Evolutionary conservation across 768 basidiomycete genomes (phyloP), one percentile per base, ranked within the genome.

Genomic region (Pulveroboletus sp.): DNA sequence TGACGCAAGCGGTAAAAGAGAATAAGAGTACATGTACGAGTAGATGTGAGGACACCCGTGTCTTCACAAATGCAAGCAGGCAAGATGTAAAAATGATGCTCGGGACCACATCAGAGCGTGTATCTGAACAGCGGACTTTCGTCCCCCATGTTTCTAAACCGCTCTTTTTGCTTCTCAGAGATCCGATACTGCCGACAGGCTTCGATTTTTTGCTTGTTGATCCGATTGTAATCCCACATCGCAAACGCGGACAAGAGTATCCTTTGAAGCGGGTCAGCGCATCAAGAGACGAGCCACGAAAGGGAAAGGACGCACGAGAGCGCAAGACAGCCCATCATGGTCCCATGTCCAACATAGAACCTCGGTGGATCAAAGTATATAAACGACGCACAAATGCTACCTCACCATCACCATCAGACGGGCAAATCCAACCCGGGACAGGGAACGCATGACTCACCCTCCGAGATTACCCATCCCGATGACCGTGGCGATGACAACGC

Each of bases 71-170:
- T n/a, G n/a, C n/a, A n/a, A n/a, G n/a, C n/a, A n/a, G n/a, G n/a
- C n/a, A n/a, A n/a, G n/a, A n/a, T n/a, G n/a, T n/a, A n/a, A n/a
- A n/a, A n/a, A n/a, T n/a, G n/a, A n/a, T n/a, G n/a, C n/a, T 27
- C 9, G 25, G 9, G 12, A 9, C 21, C 7, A 19, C 21, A 24
- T 35, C 23, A 46, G 25, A 46, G 45, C 16, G 37, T 39, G 45
- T 46, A 46, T 46, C 44, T 37, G 45, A 45, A 45, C 36, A 45
- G 5, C 8, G 45, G 45, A 38, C 45, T 45, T 14, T 45, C 38
- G 21, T 46, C 45, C 13, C 45, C 45, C 37, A 46, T 39, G 34
- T 38, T 46, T 12, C 31, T 46, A 17, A 46, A 46, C 38, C 38
- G 21, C 20, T 39, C 21, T 11, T 21, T 31, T 6, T 40, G 45